Percentiles rank a stretch among this genome's conserved stretches.
These are phyloP conservation scores for Hanseniaspora meyeri DNA, from an alignment of 805 yeast genomes.

Conservation along the genomic window DNA sequence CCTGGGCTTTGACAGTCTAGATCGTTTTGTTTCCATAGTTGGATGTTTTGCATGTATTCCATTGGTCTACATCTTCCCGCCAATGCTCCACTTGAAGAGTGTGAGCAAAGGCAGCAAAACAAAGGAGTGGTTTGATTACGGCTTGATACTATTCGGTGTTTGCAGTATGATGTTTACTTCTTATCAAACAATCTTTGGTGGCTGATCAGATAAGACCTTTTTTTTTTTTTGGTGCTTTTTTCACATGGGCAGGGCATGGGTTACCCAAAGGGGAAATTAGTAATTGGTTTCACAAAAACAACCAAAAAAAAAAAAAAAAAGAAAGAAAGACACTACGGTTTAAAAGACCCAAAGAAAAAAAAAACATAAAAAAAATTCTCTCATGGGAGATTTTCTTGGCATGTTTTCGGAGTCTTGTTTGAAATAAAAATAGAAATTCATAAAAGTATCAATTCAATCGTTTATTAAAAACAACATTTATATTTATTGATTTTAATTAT, in stretches of 20 bases:
- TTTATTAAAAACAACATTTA: too few relatives aligned
- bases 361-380: too few relatives aligned
- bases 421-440: too few relatives aligned
- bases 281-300: background rate
- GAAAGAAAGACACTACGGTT: too few relatives aligned
- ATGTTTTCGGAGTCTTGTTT: too few relatives aligned
- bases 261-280: background rate
- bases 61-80: conserved; percentile 75
- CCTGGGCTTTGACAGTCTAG: conserved; percentile 56
- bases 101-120: conserved; percentile 25
- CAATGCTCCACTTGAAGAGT: conserved; percentile 53
- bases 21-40: conserved; percentile 63
- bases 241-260: background rate
- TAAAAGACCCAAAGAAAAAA: too few relatives aligned
- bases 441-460: too few relatives aligned
- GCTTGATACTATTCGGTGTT: conserved; percentile 44
- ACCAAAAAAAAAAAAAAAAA: too few relatives aligned
- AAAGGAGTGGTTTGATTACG: conserved; percentile 31
- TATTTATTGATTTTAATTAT: too few relatives aligned
- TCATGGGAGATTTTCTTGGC: too few relatives aligned
- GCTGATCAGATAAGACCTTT: background rate
- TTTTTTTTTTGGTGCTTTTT: background rate
- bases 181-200: conserved; percentile 36
- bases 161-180: conserved; percentile 58
- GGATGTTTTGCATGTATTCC: conserved; percentile 83